A percentile compares a stretch with the other conserved stretches of the same genome.
Evolutionary conservation across 2,329 filamentous ascomycete genomes (phyloP).

Genomic region (Corniculantispora saksenae): DNA sequence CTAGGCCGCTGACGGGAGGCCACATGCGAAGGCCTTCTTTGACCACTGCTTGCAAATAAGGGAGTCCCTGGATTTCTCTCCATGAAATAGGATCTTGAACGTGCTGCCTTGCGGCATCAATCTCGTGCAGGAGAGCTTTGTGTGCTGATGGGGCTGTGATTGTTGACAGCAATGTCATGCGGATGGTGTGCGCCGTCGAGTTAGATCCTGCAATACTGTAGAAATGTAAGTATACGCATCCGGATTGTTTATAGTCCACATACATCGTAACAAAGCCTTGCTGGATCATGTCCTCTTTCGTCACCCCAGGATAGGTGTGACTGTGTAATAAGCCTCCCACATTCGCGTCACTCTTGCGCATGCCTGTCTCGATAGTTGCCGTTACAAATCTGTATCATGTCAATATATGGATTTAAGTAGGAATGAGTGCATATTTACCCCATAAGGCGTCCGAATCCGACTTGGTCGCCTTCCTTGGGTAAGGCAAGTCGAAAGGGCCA

Average conservation of each 20-base stretch:
- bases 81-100: conserved; percentile 44
- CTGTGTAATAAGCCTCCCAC: conserved; percentile 41
- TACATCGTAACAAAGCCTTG: conserved; percentile 44
- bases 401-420: not conserved
- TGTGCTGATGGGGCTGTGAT: conserved; percentile 48
- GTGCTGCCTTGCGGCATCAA: conserved; percentile 41
- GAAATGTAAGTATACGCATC: not conserved
- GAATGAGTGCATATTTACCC: conserved; percentile 27
- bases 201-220: conserved; percentile 61
- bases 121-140: conserved; percentile 41
- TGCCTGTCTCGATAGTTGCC: conserved; percentile 29
- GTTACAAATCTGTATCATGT: conserved; percentile 27
- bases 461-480: conserved; percentile 37
- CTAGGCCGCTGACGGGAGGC: conserved; percentile 54
- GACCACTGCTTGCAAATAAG: conserved; percentile 58
- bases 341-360: conserved; percentile 24
- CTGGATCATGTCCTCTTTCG: conserved; percentile 37
- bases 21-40: conserved; percentile 58
- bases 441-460: conserved; percentile 42
- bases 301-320: conserved; percentile 40
- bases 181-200: conserved; percentile 56
- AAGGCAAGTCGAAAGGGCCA: conserved; percentile 40
- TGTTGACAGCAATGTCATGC: conserved; percentile 53
- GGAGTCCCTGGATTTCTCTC: conserved; percentile 48
- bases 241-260: not conserved